phyloP scores from a whole-genome alignment of 257 asterid genomes.

The Nicotiana attenuata region DNA sequence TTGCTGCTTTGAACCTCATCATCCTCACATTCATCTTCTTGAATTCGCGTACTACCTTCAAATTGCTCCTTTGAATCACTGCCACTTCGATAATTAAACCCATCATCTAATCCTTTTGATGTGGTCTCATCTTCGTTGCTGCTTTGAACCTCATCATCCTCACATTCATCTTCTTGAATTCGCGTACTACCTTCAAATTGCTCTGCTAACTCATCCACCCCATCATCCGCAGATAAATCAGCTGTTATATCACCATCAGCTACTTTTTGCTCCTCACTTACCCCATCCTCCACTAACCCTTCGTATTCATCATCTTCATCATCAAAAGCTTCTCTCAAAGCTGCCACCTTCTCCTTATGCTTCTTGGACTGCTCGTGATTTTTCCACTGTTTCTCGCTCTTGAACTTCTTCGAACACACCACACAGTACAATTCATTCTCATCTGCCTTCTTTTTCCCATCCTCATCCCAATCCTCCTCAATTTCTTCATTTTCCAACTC shows the following conservation, averaged over 20 bases:
- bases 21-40: slow-evolving; percentile 34
- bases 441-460: slow-evolving; percentile 28
- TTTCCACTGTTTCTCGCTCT: slow-evolving; percentile 95
- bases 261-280: slow-evolving; percentile 27
- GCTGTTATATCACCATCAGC: slow-evolving; percentile 27
- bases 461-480: slow-evolving; percentile 48
- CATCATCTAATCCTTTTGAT: no score
- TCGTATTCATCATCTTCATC: slow-evolving; percentile 61
- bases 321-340: slow-evolving; percentile 62
- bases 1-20: slow-evolving; percentile 32
- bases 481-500: slow-evolving; percentile 54
- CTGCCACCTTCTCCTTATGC: slow-evolving; percentile 92
- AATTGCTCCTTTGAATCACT: no score
- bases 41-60: slow-evolving; percentile 33
- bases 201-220: slow-evolving; percentile 40
- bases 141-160: slow-evolving; percentile 33
- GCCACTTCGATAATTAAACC: no score
- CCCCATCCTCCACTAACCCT: slow-evolving; percentile 28
- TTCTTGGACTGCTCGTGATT: slow-evolving; percentile 96
- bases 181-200: slow-evolving; percentile 37
- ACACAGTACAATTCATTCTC: slow-evolving; percentile 68
- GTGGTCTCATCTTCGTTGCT: slow-evolving; percentile 23
- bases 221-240: slow-evolving; percentile 55
- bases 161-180: slow-evolving; percentile 35
- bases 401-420: slow-evolving; percentile 87